A percentile compares a stretch with the other conserved stretches of the same genome.
phyloP scores from a whole-genome alignment of 768 basidiomycete genomes.

The Termitomyces sp. region DNA sequence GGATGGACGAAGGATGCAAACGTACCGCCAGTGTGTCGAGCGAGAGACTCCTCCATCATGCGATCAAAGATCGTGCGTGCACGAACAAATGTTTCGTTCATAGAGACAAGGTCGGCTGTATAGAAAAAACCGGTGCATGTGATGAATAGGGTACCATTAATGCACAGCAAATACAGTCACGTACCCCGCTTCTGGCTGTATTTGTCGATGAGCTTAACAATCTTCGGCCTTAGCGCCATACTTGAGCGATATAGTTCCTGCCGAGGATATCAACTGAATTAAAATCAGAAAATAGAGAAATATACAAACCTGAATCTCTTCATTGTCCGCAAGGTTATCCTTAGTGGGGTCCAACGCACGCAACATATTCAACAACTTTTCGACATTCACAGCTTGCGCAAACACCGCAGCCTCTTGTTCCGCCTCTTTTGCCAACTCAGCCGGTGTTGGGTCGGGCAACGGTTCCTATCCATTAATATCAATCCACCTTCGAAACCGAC shows the following conservation, averaged over 20 bases:
- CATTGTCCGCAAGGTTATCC: slow-evolving; percentile 85
- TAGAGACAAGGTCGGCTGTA: slow-evolving; percentile 87
- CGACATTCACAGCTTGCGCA: slow-evolving; percentile 78
- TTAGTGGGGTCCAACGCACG: slow-evolving; percentile 66
- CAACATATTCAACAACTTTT: slow-evolving; percentile 72
- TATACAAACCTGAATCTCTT: slow-evolving; percentile 70
- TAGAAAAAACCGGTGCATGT: slow-evolving; percentile 4
- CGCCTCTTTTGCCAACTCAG: slow-evolving; percentile 74
- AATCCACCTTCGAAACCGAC: neutral
- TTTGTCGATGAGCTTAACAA: slow-evolving; percentile 94
- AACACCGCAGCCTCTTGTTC: slow-evolving; percentile 89
- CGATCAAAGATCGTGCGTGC: slow-evolving; percentile 87
- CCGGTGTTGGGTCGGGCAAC: slow-evolving; percentile 76
- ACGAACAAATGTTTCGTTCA: slow-evolving; percentile 91
- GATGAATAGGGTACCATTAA: slow-evolving; percentile 18
- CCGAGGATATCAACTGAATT: neutral
- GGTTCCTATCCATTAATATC: slow-evolving; percentile 50
- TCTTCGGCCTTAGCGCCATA: slow-evolving; percentile 89
- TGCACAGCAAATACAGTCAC: slow-evolving; percentile 1
- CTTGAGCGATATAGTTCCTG: slow-evolving; percentile 88
- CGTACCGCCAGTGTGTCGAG: slow-evolving; percentile 63
- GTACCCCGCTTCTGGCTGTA: slow-evolving; percentile 87
- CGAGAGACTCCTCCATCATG: slow-evolving; percentile 89
- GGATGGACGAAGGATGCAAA: slow-evolving; percentile 1
- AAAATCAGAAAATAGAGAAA: neutral